Percentiles rank a stretch among this genome's conserved stretches.
phyloP scores from a whole-genome alignment of 768 basidiomycete species.

The Podaxis sp. region DNA sequence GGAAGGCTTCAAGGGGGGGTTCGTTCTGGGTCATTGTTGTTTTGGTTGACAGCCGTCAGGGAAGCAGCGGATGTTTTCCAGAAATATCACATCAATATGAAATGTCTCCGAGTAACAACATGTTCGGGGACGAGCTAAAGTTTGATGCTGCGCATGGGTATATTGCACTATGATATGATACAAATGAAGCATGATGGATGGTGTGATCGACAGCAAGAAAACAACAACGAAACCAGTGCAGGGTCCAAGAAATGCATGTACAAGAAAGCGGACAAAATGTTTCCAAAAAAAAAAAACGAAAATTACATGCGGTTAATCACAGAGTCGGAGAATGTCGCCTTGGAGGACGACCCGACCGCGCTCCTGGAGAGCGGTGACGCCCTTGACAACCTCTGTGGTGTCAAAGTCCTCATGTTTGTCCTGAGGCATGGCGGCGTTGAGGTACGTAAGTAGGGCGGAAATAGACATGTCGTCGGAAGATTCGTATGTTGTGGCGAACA shows the following conservation, averaged over 20 bases:
- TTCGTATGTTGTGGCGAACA: constrained; percentile 70
- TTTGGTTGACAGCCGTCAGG: not conserved
- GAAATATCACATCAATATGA: not conserved
- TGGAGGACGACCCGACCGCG: constrained; percentile 49
- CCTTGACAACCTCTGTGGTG: constrained; percentile 64
- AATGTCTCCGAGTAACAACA: constrained; percentile 2
- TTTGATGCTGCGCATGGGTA: constrained; percentile 9
- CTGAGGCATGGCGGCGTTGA: constrained; percentile 73
- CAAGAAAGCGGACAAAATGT: not conserved
- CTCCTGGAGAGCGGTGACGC: constrained; percentile 45
- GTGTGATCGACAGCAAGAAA: no score
- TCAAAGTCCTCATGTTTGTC: constrained; percentile 86
- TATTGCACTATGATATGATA: constrained; percentile 12
- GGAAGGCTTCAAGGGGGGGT: no score
- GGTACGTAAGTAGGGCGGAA: constrained; percentile 64
- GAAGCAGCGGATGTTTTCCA: not conserved
- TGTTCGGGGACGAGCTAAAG: not conserved
- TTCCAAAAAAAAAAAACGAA: not conserved
- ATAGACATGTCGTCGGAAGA: constrained; percentile 67
- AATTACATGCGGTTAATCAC: not conserved
- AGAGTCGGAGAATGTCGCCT: constrained; percentile 41
- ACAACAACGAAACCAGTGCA: not conserved
- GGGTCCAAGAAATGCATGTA: constrained; percentile 8
- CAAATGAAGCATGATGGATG: not conserved
- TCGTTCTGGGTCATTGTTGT: no score